Conservation (phyloP, 192 early-diverging fungal species). For the Mycoemilia scoparia region DNA sequence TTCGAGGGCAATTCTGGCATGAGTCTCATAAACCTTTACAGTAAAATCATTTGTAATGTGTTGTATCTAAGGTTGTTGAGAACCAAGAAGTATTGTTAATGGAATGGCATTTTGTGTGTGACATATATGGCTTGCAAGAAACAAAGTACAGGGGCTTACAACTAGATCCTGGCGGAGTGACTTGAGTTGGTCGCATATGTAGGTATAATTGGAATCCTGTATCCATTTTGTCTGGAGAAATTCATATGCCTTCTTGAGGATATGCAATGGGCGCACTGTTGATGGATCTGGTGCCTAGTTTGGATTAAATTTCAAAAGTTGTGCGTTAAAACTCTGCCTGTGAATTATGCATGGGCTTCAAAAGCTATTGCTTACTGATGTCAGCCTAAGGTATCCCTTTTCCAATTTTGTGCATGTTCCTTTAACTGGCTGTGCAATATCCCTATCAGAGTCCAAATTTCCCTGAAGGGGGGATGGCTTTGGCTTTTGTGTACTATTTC, state of each 20-base stretch:
- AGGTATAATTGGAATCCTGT: constrained; percentile 74
- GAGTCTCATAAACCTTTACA: constrained; percentile 81
- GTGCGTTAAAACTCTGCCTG: not conserved
- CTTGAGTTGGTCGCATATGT: constrained; percentile 95
- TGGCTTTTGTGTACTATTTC: constrained; percentile 2
- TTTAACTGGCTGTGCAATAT: constrained; percentile 68
- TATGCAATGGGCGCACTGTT: constrained; percentile 71
- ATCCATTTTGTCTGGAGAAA: constrained; percentile 66
- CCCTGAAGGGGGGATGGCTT: constrained; percentile 17
- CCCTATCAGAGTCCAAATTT: constrained; percentile 56
- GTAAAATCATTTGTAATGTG: constrained; percentile 86
- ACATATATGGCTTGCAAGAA: not conserved
- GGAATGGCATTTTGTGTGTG: not conserved
- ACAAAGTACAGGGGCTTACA: too few relatives aligned
- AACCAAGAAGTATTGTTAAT: not conserved
- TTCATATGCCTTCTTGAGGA: constrained; percentile 60
- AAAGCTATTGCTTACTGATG: constrained; percentile 33
- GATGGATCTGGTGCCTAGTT: constrained; percentile 66
- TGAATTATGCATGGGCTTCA: constrained; percentile 4
- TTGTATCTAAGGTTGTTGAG: constrained; percentile 39
- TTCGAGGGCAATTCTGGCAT: constrained; percentile 91
- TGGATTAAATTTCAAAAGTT: constrained; percentile 1
- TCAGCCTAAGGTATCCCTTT: constrained; percentile 85
- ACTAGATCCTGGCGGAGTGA: constrained; percentile 90
- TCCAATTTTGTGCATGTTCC: constrained; percentile 75